These are phyloP conservation scores for Globisporangium yorkense DNA, from an alignment of 352 stramenopile species.

Conservation along the genomic window DNA sequence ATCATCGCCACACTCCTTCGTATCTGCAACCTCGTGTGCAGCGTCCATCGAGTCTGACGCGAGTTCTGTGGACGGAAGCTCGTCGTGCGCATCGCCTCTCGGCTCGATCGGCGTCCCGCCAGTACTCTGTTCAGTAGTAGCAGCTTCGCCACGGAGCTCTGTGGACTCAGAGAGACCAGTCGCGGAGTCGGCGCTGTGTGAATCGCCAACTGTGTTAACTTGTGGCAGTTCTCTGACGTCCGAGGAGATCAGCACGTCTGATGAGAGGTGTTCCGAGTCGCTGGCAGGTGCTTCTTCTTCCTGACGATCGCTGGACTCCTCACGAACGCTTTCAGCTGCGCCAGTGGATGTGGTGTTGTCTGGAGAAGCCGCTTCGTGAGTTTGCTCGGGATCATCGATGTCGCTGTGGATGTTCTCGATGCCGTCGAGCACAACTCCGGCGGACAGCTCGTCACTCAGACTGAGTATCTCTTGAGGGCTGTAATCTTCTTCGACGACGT, in stretches of 20 bases:
- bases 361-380: background rate
- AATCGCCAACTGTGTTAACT: no score
- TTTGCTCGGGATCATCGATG: background rate
- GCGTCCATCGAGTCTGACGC: background rate
- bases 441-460: no score
- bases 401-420: background rate
- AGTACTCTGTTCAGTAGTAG: background rate
- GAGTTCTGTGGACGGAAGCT: background rate
- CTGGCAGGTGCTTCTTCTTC: background rate
- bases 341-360: background rate
- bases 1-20: background rate
- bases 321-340: background rate
- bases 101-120: no score
- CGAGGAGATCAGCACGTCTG: background rate
- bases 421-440: no score
- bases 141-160: background rate
- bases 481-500: background rate
- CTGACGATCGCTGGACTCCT: background rate
- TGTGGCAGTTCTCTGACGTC: background rate
- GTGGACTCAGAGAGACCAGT: background rate
- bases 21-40: background rate
- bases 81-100: background rate
- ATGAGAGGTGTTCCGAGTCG: background rate
- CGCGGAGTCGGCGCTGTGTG: background rate
- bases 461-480: background rate